phyloP scores from a whole-genome alignment of 2,329 filamentous ascomycete genomes.

The Shiraia sp. region DNA sequence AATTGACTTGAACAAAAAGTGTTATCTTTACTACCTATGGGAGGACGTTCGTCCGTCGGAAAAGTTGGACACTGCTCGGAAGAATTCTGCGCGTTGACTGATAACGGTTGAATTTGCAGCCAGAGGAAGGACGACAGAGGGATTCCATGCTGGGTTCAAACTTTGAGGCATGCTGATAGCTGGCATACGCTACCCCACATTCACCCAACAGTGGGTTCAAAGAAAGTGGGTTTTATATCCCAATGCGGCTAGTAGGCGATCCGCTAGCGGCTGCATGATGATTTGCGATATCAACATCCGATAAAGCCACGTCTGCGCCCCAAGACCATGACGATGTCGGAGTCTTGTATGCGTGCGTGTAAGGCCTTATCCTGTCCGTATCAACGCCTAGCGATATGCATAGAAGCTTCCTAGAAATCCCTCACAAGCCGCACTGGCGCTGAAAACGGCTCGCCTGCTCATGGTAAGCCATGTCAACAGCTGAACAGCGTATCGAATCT shows the following conservation, averaged over 20 bases:
- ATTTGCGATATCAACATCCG: conserved; percentile 19
- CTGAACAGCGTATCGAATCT: no score
- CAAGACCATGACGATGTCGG: conserved; percentile 17
- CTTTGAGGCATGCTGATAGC: conserved; percentile 14
- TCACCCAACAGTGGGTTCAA: conserved; percentile 11
- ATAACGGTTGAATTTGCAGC: conserved; percentile 5
- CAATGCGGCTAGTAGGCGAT: conserved; percentile 9
- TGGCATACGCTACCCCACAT: conserved; percentile 23
- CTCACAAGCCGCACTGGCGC: background rate
- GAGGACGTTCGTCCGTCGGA: conserved; percentile 28
- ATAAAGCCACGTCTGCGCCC: conserved; percentile 26
- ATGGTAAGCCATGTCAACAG: background rate
- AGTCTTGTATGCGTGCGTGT: conserved; percentile 1
- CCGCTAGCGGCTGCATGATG: conserved; percentile 25
- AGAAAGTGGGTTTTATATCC: conserved; percentile 16
- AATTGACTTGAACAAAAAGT: conserved; percentile 2
- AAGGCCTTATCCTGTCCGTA: conserved; percentile 5
- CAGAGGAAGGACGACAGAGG: conserved; percentile 7
- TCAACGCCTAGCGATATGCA: background rate
- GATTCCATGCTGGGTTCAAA: conserved; percentile 8
- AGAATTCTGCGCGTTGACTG: conserved; percentile 10
- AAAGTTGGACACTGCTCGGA: conserved; percentile 28
- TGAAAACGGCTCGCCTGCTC: background rate
- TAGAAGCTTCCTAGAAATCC: conserved; percentile 1
- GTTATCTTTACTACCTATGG: conserved; percentile 22